Evolutionary conservation across 2,329 filamentous ascomycete species (phyloP), one percentile per base, ranked within the genome.

Genomic region (Cadophora malorum): DNA sequence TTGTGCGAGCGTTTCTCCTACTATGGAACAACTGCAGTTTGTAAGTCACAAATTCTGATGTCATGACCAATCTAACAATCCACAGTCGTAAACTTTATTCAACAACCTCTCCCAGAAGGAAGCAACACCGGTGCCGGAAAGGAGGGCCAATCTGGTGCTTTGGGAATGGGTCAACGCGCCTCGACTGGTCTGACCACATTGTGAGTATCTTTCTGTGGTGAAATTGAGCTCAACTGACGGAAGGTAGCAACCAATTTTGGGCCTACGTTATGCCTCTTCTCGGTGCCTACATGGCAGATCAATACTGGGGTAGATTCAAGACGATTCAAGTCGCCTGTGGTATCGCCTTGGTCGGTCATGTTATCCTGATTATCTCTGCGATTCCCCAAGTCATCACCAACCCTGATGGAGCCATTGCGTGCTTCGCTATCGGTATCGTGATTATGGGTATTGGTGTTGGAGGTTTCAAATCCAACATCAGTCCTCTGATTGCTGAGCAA

Each of bases 1-100:
- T 76, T 90, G 58, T 89, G 86, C 78, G 88, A 90, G 77, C 83
- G 88, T 21, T 89, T 89, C 75, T 85, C 85, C 5, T 90, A 88
- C 80, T 90, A 90, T 74, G 88, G 88, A 62, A 88, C 86, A 7
- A 87, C 85, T n/a, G 83, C 85, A 59, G 83, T 89, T 55, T 89
- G 85, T 87, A 81, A 68, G 84, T 82, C 41, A 21, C 28, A 3
- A 23, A 38, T 10, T 25, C 49, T 64, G 49, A 64, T 52, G 21
- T 47, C 21, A 45, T 60, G 21, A 21, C 28, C 33, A 4, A 58
- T 33, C 50, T 55, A 33, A 33, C 45, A 23, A 19, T 52, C 58
- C n/a, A 58, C 28, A 67, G 81, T 83, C 72, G 79, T 81, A 75
- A 84, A 84, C 67, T 85, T 83, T 74, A 81, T 84, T 68, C 82